A percentile compares a stretch with the other conserved stretches of the same genome.
Evolutionary conservation across 2,329 filamentous ascomycete species (phyloP).

Genomic region (Claviceps humidiphila): DNA sequence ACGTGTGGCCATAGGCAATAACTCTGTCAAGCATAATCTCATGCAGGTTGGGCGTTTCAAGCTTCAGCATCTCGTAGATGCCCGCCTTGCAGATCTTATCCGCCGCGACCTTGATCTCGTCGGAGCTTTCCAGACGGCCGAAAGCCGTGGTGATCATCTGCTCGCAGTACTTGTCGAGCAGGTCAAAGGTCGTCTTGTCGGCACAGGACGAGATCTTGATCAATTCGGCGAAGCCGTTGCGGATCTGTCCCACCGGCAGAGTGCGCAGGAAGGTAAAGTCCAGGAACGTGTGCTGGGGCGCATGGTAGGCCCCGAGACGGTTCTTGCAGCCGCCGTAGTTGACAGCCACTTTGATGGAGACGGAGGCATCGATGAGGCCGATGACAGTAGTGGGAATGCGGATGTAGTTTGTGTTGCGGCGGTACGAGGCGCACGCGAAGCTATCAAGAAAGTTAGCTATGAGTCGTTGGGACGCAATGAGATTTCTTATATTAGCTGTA

Average conservation of each 20-base stretch:
- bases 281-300: slow-evolving; percentile 58
- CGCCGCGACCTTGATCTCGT: slow-evolving; percentile 23
- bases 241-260: slow-evolving; percentile 52
- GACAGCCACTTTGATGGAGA: slow-evolving; percentile 66
- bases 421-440: slow-evolving; percentile 59
- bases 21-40: slow-evolving; percentile 60
- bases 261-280: slow-evolving; percentile 62
- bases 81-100: slow-evolving; percentile 56
- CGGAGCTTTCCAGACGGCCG: slow-evolving; percentile 43
- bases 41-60: slow-evolving; percentile 61
- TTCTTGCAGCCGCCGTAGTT: slow-evolving; percentile 71
- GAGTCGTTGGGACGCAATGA: too few relatives aligned
- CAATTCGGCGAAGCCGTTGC: slow-evolving; percentile 61
- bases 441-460: slow-evolving; percentile 18
- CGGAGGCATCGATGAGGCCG: slow-evolving; percentile 61
- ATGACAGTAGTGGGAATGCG: slow-evolving; percentile 64
- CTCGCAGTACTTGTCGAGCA: slow-evolving; percentile 58
- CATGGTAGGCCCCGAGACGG: slow-evolving; percentile 59
- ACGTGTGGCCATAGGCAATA: slow-evolving; percentile 62
- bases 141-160: slow-evolving; percentile 52
- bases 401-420: slow-evolving; percentile 61
- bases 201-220: slow-evolving; percentile 66
- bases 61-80: slow-evolving; percentile 60
- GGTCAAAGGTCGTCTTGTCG: slow-evolving; percentile 50
- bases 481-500: too few relatives aligned